Percentiles rank a stretch among this genome's conserved stretches.
These are phyloP conservation scores for Barnettozyma californica DNA, from an alignment of 805 yeast species.

Conservation along the genomic window DNA sequence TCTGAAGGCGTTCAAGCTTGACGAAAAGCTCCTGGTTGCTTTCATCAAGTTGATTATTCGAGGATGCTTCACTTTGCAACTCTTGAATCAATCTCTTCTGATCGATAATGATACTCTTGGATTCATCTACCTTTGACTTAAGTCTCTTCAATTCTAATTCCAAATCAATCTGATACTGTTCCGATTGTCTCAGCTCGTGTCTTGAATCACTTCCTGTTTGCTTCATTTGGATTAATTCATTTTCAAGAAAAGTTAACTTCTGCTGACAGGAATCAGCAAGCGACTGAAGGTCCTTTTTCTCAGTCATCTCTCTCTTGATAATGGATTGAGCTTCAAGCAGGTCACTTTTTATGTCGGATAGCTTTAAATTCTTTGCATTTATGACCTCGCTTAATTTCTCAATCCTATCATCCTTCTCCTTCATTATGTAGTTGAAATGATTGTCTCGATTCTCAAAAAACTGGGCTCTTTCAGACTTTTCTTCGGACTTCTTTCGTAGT, in stretches of 20 bases:
- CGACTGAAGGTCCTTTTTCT: constrained; percentile 4
- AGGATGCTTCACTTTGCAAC: constrained; percentile 17
- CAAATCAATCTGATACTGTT: constrained; percentile 10
- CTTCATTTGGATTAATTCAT: constrained; percentile 9
- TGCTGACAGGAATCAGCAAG: constrained; percentile 10
- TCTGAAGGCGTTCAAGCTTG: constrained; percentile 26
- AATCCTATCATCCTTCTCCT: constrained; percentile 13
- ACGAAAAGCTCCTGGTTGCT: constrained; percentile 10
- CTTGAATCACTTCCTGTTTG: constrained; percentile 6
- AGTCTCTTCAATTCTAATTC: constrained; percentile 15
- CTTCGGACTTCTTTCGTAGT: constrained; percentile 10
- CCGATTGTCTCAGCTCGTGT: constrained; percentile 10
- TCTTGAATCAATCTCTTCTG: constrained; percentile 22
- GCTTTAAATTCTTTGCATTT: neutral
- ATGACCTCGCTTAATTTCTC: constrained; percentile 12
- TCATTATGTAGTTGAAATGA: constrained; percentile 12
- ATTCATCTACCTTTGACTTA: constrained; percentile 14
- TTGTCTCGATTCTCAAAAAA: constrained; percentile 12
- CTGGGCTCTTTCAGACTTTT: constrained; percentile 4
- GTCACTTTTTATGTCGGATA: constrained; percentile 3
- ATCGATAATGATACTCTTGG: constrained; percentile 19
- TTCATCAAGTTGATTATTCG: constrained; percentile 15
- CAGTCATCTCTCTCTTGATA: constrained; percentile 1
- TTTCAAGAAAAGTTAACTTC: constrained; percentile 8
- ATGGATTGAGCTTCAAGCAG: neutral